Base-by-base conservation (phyloP, 1,139 yeast genomes). In the Diutina rugosa region DNA sequence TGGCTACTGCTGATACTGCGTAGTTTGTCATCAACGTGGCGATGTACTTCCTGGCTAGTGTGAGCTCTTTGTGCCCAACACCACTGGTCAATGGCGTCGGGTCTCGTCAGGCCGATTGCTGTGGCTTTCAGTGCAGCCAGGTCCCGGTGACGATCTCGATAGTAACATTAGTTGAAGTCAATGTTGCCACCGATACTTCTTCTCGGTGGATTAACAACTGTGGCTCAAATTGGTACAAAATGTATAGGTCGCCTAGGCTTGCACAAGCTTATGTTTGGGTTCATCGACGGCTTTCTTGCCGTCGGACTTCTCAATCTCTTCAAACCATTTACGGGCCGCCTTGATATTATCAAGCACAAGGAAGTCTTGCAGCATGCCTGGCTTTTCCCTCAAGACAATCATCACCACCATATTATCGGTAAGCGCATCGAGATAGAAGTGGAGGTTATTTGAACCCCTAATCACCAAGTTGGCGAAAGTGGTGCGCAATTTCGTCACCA, bases 401-500 rank as follows among this genome's bases (percentile, higher is more conserved):
- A 87, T 85, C 59, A 87, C 82, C 66, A 84, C 85, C 65, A 88
- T 85, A 65, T 87, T 87, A 55, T 84, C 79, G 0, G 93, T 87
- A 58, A 87, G 76, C 1, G 84, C 78, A 61, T 86, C 93, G 56
- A 87, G 74, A 62, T 74, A 76, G 64, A 85, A 85, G 52, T 85
- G 87, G 9, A 84, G 80, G 47, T 87, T 85, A 59, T 80, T 81
- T 56, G 81, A 78, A 16, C 96, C 96, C 59, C 87, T 83, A 53
- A 93, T 76, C 26, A 88, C 82, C 56, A 91, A 72, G 56, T 89
- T 86, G 61, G 82, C 85, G 69, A 93, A 89, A 64, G 87, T 90
- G 0, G 96, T 82, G 65, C 96, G 81, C 66, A 93, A 77, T 68
- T 90, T 90, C 56, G 90, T 84, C 56, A 95, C 90, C 60, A 96